A percentile compares a stretch with the other conserved stretches of the same genome.
Evolutionary conservation across 208 protist species (phyloP).

Genomic region (Acanthamoeba divionensis): DNA sequence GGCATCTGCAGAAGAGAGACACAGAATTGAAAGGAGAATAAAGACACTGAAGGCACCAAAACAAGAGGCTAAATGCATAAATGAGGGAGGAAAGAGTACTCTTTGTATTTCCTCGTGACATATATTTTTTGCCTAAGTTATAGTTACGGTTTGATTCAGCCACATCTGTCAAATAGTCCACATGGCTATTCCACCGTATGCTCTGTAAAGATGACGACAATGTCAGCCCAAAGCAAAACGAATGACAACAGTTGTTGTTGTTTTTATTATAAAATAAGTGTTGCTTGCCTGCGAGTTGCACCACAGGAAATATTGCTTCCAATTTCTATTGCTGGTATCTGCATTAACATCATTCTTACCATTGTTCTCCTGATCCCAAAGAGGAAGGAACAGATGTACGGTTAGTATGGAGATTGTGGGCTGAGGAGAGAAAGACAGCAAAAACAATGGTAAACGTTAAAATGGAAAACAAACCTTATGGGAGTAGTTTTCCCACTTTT

Average conservation of each 20-base stretch:
- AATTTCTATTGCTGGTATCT: background rate
- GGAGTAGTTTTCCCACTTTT: constrained; percentile 35
- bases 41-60: background rate
- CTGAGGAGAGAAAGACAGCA: background rate
- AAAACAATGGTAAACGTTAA: background rate
- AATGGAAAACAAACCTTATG: background rate
- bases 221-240: background rate
- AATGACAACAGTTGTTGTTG: background rate
- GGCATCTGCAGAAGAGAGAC: background rate
- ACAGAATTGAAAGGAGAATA: background rate
- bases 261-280: background rate
- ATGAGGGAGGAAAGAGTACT: background rate
- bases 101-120: background rate
- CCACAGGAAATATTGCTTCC: constrained; percentile 47
- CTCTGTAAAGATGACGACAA: background rate
- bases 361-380: background rate
- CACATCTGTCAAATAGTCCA: constrained; percentile 2
- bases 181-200: background rate
- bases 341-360: background rate
- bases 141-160: background rate
- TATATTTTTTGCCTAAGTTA: background rate
- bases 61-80: background rate
- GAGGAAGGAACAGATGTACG: background rate
- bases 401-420: background rate
- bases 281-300: background rate